Base-by-base conservation (phyloP, 352 stramenopile species). In the Peronospora farinosa region DNA sequence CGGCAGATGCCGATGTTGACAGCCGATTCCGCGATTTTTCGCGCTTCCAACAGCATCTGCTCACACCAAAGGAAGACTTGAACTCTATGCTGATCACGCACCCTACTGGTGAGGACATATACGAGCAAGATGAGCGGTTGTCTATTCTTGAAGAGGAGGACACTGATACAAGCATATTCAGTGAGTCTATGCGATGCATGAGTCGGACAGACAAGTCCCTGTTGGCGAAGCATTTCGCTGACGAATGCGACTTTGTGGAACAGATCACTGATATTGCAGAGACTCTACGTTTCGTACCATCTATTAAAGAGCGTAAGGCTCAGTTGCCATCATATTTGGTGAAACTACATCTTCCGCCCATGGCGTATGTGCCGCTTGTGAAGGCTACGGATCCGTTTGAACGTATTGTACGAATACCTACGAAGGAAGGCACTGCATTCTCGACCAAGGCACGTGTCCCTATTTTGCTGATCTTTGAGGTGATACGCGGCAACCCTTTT, bases 311-410 rank as follows among this genome's bases (percentile, higher is more conserved):
- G 27, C 73, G 86, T 8, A 95, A 92, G 56, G 73, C 85, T 39
- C 73, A 79, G 0, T 52, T 96, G 16, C 76, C 80, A 0, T 79
- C 69, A 7, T 86, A 94, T 59, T 57, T 95, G 39, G 77, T 88
- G 47, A 93, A 85, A 43, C 60, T 93, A n/a, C 69, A 74, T 42
- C 45, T 94, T 32, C 84, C 81, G n/a, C 81, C 81, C 2, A 92
- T 94, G 78, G 85, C 84, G 13, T 95, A 93, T 48, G 83, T 95
- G 9, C 85, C 85, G 6, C 64, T 93, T 10, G 79, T 89, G 13
- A 92, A 93, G 48, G 85, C 84, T 7, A 92, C 83, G 0, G 85
- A 95, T 48, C 82, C 85, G 17, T 92, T 92, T 49, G 84, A 95
- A 55, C 82, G 82, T 9, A 91, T 95, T 27, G 73, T 92, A 28